Base-by-base conservation (phyloP, 176 grass and related monocot species). In the Poa pratensis region DNA sequence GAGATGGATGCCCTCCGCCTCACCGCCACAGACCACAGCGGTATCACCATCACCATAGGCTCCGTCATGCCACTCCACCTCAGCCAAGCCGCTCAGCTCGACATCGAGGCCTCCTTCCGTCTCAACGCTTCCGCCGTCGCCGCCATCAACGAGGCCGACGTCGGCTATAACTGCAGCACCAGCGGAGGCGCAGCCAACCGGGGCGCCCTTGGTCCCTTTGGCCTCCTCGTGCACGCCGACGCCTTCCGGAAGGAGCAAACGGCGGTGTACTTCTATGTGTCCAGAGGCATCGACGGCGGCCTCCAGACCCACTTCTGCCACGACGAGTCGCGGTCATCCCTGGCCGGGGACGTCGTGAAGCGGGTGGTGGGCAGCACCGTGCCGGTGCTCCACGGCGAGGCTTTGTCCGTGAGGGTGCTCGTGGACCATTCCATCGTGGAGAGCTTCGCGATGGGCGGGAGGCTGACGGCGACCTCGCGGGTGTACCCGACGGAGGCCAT, bases 241-340 rank as follows among this genome's bases (percentile, higher is more conserved):
- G 87, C 61, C 45, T n/a, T 24, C 30, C 72, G 55, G 0, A 19
- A 11, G 5, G 88, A 94, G 53, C 82, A 88, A 53, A 81, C 89
- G 6, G 86, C 92, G 3, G 92, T 88, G 23, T 91, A 94, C 63
- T 94, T 94, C 10, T 91, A 90, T 51, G 7, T 91, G 11, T 80
- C 83, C 17, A 94, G 24, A 68, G 77, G 75, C 24, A 43, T 53
- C 2, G 75, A 63, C 3, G 60, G 60, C 0, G 24, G 5, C 5
- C 60, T 63, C 12, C 24, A 0, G 11, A 63, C 60, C 12, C 24
- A 63, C 24, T 63, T 63, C 60, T 63, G 60, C 60, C 60, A 63
- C 13, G 60, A 63, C 60, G 60, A 63, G 60, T 15, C 24, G 26
- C 23, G 60, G 24, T 63, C 60, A 5, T 63, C 60, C 0, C 60